Percentiles rank a stretch among this genome's conserved stretches.
Conservation (phyloP, 805 yeast species). For the Saccharomycopsis javanensis region DNA sequence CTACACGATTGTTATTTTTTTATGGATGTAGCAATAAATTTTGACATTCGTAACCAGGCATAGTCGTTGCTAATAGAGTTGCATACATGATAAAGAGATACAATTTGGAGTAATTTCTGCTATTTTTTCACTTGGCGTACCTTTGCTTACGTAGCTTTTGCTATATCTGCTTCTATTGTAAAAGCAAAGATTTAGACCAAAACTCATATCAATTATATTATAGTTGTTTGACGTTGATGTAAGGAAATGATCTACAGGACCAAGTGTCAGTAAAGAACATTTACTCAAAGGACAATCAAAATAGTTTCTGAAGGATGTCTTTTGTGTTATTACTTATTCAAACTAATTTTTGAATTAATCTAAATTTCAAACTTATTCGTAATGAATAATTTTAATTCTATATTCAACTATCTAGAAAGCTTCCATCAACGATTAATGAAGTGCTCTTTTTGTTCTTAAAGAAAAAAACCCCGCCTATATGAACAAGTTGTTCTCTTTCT, state of each 20-base stretch:
- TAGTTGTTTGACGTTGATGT: conserved; percentile 47
- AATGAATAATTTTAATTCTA: too few species aligned
- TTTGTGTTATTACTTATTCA: background rate
- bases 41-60: conserved; percentile 46
- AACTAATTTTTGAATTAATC: too few species aligned
- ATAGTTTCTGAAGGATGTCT: background rate
- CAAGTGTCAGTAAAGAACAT: conserved; percentile 34
- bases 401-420: too few species aligned
- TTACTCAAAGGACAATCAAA: background rate
- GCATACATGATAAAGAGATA: conserved; percentile 71
- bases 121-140: conserved; percentile 35
- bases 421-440: too few species aligned
- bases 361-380: too few species aligned
- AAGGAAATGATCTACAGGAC: conserved; percentile 48
- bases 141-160: conserved; percentile 35
- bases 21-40: conserved; percentile 32
- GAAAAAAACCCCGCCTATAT: too few species aligned
- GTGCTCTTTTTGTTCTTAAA: too few species aligned
- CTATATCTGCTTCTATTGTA: conserved; percentile 35
- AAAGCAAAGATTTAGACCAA: conserved; percentile 45
- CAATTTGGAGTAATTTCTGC: conserved; percentile 43
- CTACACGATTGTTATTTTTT: conserved; percentile 48
- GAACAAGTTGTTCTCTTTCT: too few species aligned
- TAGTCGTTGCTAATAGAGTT: conserved; percentile 56
- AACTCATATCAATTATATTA: conserved; percentile 46